A percentile compares a stretch with the other conserved stretches of the same genome.
phyloP scores from a whole-genome alignment of 1,284 basidiomycete genomes.

The Fistulinella cinereoalba region DNA sequence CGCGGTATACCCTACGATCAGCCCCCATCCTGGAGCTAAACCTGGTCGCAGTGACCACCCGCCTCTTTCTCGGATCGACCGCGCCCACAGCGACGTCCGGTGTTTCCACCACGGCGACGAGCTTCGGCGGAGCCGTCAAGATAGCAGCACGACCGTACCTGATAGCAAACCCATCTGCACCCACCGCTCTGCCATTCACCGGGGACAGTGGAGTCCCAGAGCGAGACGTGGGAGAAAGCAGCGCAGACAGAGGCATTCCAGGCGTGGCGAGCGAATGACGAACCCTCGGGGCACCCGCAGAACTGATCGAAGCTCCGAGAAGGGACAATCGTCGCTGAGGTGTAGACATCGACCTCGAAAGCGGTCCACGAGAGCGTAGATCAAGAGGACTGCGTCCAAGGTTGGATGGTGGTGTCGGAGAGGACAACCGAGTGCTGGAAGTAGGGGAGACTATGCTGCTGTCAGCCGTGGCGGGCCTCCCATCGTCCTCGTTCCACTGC shows the following conservation, averaged over 20 bases:
- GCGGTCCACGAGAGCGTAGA: conserved; percentile 40
- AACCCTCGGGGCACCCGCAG: conserved; percentile 11
- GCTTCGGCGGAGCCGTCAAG: conserved; percentile 72
- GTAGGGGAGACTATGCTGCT: conserved; percentile 18
- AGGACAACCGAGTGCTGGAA: conserved; percentile 22
- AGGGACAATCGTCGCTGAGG: conserved; percentile 46
- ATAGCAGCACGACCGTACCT: conserved; percentile 66
- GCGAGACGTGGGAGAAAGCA: conserved; percentile 38
- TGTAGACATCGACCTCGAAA: conserved; percentile 48
- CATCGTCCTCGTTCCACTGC: conserved; percentile 76
- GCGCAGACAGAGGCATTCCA: conserved; percentile 43
- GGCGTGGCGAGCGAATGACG: conserved; percentile 39
- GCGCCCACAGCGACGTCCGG: conserved; percentile 81
- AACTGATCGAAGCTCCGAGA: conserved; percentile 34
- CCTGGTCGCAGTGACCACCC: conserved; percentile 81
- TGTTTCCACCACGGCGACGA: conserved; percentile 78
- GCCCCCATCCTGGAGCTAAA: conserved; percentile 81
- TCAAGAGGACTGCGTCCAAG: conserved; percentile 24
- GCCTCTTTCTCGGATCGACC: conserved; percentile 74
- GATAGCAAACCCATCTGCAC: conserved; percentile 40
- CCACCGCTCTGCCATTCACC: conserved; percentile 24
- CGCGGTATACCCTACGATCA: conserved; percentile 57
- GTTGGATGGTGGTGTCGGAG: conserved; percentile 24
- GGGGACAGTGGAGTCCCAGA: conserved; percentile 40
- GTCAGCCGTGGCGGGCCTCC: conserved; percentile 24